phyloP scores from a whole-genome alignment of 257 asterid species.

The Plantago ovata region DNA sequence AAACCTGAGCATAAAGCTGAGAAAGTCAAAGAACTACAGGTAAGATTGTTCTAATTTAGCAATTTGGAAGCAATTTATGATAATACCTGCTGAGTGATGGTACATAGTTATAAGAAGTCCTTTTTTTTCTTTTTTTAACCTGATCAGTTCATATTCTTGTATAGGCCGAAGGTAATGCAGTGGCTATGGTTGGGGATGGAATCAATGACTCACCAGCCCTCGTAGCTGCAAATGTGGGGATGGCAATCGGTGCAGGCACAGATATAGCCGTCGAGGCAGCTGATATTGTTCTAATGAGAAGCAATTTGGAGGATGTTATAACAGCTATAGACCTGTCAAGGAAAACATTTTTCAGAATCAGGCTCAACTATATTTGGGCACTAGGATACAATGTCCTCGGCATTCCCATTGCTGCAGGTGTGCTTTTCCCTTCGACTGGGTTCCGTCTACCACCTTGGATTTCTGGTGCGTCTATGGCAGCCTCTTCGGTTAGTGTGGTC shows the following conservation, averaged over 20 bases:
- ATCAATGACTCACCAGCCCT: conserved; percentile 90
- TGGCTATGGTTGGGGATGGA: conserved; percentile 94
- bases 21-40: conserved; percentile 78
- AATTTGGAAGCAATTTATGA: too few species aligned
- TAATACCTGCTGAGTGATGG: too few species aligned
- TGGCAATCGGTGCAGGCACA: conserved; percentile 91
- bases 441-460: conserved; percentile 90
- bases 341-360: conserved; percentile 58
- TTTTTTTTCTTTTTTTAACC: too few species aligned
- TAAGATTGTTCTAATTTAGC: conserved; percentile 4
- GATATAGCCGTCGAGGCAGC: conserved; percentile 92
- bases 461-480: conserved; percentile 96
- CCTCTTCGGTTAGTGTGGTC: conserved; percentile 86
- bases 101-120: too few species aligned
- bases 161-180: conserved; percentile 62
- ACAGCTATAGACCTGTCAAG: conserved; percentile 81
- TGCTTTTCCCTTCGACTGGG: conserved; percentile 57
- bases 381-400: conserved; percentile 66
- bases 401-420: conserved; percentile 83
- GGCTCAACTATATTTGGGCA: conserved; percentile 76
- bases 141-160: not conserved
- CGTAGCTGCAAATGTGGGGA: conserved; percentile 79
- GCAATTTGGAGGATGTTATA: conserved; percentile 82
- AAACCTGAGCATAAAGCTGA: conserved; percentile 75
- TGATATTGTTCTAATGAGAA: conserved; percentile 78